Evolutionary conservation across 2,329 filamentous ascomycete species (phyloP).

Genomic region (Zymoseptoria ardabiliae): DNA sequence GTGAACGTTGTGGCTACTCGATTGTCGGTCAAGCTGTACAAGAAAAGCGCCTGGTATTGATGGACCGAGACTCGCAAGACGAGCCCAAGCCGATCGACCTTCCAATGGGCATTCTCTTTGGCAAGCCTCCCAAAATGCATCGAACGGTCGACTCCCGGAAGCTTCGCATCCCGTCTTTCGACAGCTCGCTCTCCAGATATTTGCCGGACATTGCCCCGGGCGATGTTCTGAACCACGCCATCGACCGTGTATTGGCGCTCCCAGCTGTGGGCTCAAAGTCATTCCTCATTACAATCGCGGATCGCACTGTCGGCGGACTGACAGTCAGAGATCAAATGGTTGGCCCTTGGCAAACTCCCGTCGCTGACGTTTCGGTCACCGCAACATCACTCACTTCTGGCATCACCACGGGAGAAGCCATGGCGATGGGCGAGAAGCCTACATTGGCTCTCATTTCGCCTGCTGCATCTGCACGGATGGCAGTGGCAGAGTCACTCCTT

Average conservation of each 20-base stretch:
- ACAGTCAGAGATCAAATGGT: conserved; percentile 91
- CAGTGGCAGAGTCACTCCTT: conserved; percentile 85
- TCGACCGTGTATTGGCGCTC: conserved; percentile 72
- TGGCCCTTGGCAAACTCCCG: conserved; percentile 89
- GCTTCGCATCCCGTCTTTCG: conserved; percentile 61
- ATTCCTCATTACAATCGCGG: conserved; percentile 94
- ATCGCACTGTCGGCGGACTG: conserved; percentile 83
- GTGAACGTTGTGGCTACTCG: conserved; percentile 88
- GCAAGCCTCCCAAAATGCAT: conserved; percentile 75
- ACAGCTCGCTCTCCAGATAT: conserved; percentile 64
- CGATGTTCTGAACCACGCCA: conserved; percentile 51
- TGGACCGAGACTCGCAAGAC: conserved; percentile 68
- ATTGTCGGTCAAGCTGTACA: conserved; percentile 76
- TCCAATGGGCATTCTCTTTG: conserved; percentile 82
- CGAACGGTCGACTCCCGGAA: conserved; percentile 65
- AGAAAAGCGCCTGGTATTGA: conserved; percentile 66
- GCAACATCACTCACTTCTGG: conserved; percentile 69
- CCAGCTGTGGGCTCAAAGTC: conserved; percentile 94
- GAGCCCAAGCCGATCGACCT: conserved; percentile 78
- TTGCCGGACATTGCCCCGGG: conserved; percentile 43
- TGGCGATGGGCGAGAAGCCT: conserved; percentile 93
- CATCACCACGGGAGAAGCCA: conserved; percentile 80
- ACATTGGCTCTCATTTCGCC: conserved; percentile 82
- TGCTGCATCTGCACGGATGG: conserved; percentile 89
- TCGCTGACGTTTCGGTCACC: conserved; percentile 90